phyloP scores from a whole-genome alignment of 257 asterid genomes.

The Solanum sitiens region DNA sequence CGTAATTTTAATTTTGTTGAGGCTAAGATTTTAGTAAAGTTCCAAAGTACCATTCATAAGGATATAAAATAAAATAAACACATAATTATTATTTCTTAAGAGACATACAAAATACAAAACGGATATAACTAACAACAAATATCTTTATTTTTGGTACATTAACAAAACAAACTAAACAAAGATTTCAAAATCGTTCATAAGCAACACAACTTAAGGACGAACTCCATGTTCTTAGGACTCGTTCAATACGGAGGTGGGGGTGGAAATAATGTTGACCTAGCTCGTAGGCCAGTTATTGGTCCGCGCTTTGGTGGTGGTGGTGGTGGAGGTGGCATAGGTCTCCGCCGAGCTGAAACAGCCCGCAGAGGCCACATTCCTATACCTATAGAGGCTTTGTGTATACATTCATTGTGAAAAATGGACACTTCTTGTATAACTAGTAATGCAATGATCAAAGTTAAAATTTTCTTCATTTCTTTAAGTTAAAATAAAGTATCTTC shows the following conservation, averaged over 20 bases:
- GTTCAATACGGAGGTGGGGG: not conserved
- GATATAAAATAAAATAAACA: not conserved
- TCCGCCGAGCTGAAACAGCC: not conserved
- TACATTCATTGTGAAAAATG: not conserved
- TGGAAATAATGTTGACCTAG: not conserved
- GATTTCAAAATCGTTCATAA: not conserved
- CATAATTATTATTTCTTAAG: not conserved
- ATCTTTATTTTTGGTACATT: not conserved
- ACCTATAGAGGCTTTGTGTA: not conserved
- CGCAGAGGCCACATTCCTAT: not conserved
- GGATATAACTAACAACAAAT: not conserved
- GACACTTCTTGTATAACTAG: not conserved
- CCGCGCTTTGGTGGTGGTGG: not conserved
- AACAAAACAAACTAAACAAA: too few relatives aligned
- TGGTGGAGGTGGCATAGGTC: not conserved
- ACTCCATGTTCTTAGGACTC: not conserved
- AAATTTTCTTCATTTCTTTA: not conserved
- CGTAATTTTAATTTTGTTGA: too few relatives aligned
- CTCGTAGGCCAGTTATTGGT: not conserved
- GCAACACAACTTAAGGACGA: not conserved
- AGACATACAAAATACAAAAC: not conserved
- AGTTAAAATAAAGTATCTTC: not conserved
- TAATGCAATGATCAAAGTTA: not conserved
- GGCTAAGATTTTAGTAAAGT: too few relatives aligned
- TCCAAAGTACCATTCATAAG: not conserved